Evolutionary conservation across 352 stramenopile species (phyloP), one percentile per base, ranked within the genome.

Genomic region (Globisporangium lucens): DNA sequence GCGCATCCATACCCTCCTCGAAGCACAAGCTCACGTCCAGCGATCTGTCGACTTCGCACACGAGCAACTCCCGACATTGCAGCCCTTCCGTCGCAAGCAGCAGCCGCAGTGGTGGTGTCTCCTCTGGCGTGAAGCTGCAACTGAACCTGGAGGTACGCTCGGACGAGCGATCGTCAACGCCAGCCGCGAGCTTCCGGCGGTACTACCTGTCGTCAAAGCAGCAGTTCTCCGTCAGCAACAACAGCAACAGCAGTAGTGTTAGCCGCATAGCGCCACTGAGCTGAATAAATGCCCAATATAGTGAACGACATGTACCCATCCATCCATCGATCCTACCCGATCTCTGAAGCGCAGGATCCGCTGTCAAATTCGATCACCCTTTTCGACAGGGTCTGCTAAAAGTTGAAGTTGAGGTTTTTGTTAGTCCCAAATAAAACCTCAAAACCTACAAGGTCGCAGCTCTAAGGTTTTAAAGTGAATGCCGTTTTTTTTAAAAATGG

Each of bases 331-430:
- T 41, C 35, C 8, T 38, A 4, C 33, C 33, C 35, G 27, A 64
- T 33, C 10, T 30, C 12, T 61, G 51, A 67, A 61, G 61, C 62
- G 62, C 51, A 61, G 55, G 35, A 33, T 61, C 33, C 24, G 49
- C 62, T 61, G 20, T 59, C 35, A 33, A 59, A 69, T 8, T 7
- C 46, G 46, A 20, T 58, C 57, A 68, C 56, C 61, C 35, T 33
- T 66, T 57, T 52, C 10, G 7, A 68, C 38, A 74, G 52, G 58
- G 35, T 38, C 35, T 12, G 8, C 35, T 38, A 8, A 10, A 68
- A 63, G 43, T 79, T 81, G 63, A 83, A 80, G 74, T 79, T 76
- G 49, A 74, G 61, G 63, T 70, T 79, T 68, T 65, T n/a, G 6
- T 7, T 8, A 8, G 5, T 38, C 24, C 35, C 35, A 3, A 12